Evolutionary conservation across 1,139 yeast genomes (phyloP).

Genomic region (Protomyces arabidopsidicola): DNA sequence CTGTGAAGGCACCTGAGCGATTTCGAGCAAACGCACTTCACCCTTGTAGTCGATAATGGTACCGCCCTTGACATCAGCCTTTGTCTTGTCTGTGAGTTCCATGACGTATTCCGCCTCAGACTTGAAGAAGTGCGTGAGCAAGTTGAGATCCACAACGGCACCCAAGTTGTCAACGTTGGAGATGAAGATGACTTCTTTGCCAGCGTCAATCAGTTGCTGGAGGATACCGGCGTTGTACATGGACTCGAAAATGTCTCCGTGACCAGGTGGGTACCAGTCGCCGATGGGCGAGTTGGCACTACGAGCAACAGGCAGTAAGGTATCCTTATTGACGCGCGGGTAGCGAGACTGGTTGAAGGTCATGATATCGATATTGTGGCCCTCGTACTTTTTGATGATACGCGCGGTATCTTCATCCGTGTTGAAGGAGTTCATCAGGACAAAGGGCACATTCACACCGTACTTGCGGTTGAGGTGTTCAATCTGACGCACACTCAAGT

Average conservation of each 20-base stretch:
- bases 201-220: conserved; percentile 83
- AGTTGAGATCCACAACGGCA: conserved; percentile 91
- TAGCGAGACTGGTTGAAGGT: conserved; percentile 96
- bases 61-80: conserved; percentile 99
- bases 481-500: conserved; percentile 90
- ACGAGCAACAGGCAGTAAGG: conserved; percentile 89
- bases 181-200: conserved; percentile 90
- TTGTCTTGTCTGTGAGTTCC: conserved; percentile 97
- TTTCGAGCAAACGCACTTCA: conserved; percentile 86
- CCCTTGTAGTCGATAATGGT: conserved; percentile 95
- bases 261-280: conserved; percentile 98
- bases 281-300: conserved; percentile 68
- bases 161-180: conserved; percentile 98
- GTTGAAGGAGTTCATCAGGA: conserved; percentile 97
- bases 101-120: conserved; percentile 89
- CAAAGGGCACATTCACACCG: conserved; percentile 89
- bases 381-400: conserved; percentile 92
- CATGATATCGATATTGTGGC: conserved; percentile 90
- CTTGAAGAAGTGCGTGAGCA: conserved; percentile 87
- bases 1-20: conserved; percentile 98
- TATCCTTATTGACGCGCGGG: conserved; percentile 93
- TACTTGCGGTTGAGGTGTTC: conserved; percentile 88
- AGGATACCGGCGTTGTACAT: conserved; percentile 85
- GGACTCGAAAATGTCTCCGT: conserved; percentile 93
- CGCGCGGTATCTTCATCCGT: conserved; percentile 94